Evolutionary conservation across 345 rosid genomes (phyloP).

Genomic region (Gynandropsis gynandra): DNA sequence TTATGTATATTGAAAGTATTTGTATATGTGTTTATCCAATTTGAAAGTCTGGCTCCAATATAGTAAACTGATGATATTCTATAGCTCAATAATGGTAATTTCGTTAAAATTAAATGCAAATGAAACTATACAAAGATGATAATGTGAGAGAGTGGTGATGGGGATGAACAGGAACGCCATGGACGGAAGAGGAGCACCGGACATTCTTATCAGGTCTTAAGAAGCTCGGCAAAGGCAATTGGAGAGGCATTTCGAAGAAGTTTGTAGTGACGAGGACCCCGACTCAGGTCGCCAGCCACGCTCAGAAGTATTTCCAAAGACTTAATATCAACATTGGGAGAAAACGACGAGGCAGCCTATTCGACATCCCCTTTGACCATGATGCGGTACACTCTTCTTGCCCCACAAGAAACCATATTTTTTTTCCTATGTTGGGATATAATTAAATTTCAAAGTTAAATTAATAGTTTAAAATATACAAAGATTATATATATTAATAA

Average conservation of each 20-base stretch:
- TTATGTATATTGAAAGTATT: too few relatives aligned
- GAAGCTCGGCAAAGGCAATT: constrained; percentile 56
- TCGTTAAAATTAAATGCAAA: neutral
- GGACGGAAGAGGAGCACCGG: constrained; percentile 63
- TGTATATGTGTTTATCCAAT: too few relatives aligned
- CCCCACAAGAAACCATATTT: neutral
- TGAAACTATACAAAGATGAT: neutral
- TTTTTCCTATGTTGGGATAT: too few relatives aligned
- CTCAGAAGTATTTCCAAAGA: constrained; percentile 60
- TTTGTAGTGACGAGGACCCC: constrained; percentile 50
- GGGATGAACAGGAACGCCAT: constrained; percentile 41
- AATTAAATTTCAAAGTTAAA: too few relatives aligned
- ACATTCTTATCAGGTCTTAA: constrained; percentile 42
- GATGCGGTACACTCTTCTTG: constrained; percentile 11
- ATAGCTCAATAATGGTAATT: too few relatives aligned
- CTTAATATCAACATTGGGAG: constrained; percentile 29
- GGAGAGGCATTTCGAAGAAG: constrained; percentile 57
- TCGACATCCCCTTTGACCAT: constrained; percentile 37
- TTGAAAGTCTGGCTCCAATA: too few relatives aligned
- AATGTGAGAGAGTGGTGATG: neutral
- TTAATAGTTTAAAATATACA: too few relatives aligned
- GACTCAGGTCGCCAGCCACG: constrained; percentile 70
- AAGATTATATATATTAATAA: too few relatives aligned
- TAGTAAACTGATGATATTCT: too few relatives aligned
- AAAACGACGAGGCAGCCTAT: constrained; percentile 52